Evolutionary conservation across 495 filamentous ascomycete genomes (phyloP).

Genomic region (Astrothelium macrocarpum): DNA sequence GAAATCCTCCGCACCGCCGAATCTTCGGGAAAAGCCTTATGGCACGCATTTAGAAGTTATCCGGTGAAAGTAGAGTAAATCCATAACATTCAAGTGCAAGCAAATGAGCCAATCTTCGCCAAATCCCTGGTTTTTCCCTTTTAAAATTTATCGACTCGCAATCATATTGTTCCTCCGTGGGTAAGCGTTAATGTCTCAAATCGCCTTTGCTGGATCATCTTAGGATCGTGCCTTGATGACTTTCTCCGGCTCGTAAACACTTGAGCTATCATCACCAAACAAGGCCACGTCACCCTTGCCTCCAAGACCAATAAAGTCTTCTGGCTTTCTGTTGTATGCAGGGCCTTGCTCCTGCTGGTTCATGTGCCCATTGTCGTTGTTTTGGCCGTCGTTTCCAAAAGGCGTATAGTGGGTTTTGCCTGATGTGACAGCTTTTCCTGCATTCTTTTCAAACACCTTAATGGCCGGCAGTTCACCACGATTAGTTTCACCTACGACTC

Average conservation of each 20-base stretch:
- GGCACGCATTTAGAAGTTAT: background rate
- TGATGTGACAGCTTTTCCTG: slow-evolving; percentile 27
- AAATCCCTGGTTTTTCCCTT: background rate
- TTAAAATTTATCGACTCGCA: background rate
- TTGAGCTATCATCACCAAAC: slow-evolving; percentile 53
- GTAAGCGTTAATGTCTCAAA: background rate
- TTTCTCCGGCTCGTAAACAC: slow-evolving; percentile 32
- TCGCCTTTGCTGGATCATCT: background rate
- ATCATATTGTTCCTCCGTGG: background rate
- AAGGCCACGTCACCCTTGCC: slow-evolving; percentile 72
- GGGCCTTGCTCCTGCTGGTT: slow-evolving; percentile 50
- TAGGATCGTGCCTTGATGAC: slow-evolving; percentile 7
- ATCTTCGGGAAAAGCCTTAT: too few species aligned
- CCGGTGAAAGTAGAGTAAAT: background rate
- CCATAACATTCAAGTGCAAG: background rate
- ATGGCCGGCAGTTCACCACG: slow-evolving; percentile 44
- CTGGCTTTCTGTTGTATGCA: slow-evolving; percentile 51
- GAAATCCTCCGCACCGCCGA: background rate
- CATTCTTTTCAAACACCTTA: slow-evolving; percentile 74
- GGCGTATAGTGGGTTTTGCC: background rate
- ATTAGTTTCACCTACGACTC: slow-evolving; percentile 45
- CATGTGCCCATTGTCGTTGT: slow-evolving; percentile 11
- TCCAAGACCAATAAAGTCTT: slow-evolving; percentile 71
- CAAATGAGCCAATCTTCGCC: background rate
- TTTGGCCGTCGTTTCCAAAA: slow-evolving; percentile 2